Evolutionary conservation across 176 grass and related monocot genomes (phyloP), one percentile per base, ranked within the genome.

Genomic region (Rhipidocladum racemiflorum): DNA sequence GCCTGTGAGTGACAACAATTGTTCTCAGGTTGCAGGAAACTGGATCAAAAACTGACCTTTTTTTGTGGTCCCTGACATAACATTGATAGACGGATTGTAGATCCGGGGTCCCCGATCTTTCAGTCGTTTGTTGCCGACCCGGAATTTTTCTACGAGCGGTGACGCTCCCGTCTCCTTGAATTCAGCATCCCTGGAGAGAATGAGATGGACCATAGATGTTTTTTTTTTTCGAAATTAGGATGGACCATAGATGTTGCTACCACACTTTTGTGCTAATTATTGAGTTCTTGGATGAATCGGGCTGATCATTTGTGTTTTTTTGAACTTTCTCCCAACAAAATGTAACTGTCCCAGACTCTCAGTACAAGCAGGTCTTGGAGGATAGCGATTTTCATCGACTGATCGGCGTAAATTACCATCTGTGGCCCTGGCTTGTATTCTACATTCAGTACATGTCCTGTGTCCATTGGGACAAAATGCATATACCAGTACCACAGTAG

Each of bases 21-120:
- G 65, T 65, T 71, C 45, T 72, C 86, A 88, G 72, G 56, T 78
- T 56, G 35, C 65, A 64, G 74, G 57, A 83, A 83, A 65, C n/a
- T 72, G 18, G 56, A 56, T 64, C 55, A n/a, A 78, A 83, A 72
- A 72, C 66, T 55, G 56, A 24, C 20, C n/a, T n/a, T 32, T 15
- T 62, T 82, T 64, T 88, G 74, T 88, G 86, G 86, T 81, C 72
- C 80, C 13, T 78, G 25, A 71, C 54, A 43, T 50, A 20, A 77
- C 54, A 71, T 55, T 83, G 73, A 38, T 72, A 77, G 40, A 14
- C 20, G 72, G 34, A 72, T 72, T 77, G 65, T 77, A 77, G 57
- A 83, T 88, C 72, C 7, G 34, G 80, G 72, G 72, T 70, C 80
- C 66, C 74, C 80, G 36, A 88, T 88, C 80, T 83, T 72, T 78